Evolutionary conservation across 768 basidiomycete genomes (phyloP).

Genomic region (Trametes cingulata): DNA sequence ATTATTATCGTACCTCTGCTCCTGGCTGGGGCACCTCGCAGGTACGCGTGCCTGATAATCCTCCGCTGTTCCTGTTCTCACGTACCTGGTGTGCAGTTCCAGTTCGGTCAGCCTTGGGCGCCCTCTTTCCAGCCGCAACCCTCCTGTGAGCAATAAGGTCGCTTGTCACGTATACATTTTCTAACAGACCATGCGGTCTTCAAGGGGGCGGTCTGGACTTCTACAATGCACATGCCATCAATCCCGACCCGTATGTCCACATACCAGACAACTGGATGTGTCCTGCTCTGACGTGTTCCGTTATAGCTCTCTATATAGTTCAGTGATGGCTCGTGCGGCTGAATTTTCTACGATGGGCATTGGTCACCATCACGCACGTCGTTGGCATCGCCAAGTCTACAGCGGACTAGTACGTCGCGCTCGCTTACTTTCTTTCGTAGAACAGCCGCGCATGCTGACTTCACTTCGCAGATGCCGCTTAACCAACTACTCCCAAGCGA

Average conservation of each 20-base stretch:
- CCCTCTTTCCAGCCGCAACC: slow-evolving; percentile 47
- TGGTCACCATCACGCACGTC: slow-evolving; percentile 59
- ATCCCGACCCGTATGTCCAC: slow-evolving; percentile 55
- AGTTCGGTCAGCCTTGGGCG: slow-evolving; percentile 36
- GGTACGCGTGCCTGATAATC: slow-evolving; percentile 23
- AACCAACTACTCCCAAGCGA: slow-evolving; percentile 54
- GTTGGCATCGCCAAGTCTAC: slow-evolving; percentile 68
- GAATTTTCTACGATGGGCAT: slow-evolving; percentile 41
- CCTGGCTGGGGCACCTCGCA: slow-evolving; percentile 53
- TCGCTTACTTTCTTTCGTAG: background rate
- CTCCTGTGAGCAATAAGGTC: slow-evolving; percentile 56
- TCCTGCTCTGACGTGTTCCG: background rate
- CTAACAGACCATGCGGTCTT: background rate
- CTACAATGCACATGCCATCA: slow-evolving; percentile 60
- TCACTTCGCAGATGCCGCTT: slow-evolving; percentile 46
- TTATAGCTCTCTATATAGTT: slow-evolving; percentile 39
- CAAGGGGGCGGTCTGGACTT: slow-evolving; percentile 66
- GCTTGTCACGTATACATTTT: too few species aligned
- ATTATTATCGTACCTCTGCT: slow-evolving; percentile 25
- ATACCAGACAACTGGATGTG: too few species aligned
- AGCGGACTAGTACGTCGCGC: slow-evolving; percentile 48
- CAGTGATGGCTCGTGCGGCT: slow-evolving; percentile 34
- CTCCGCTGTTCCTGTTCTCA: background rate
- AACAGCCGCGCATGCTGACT: background rate
- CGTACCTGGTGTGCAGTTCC: slow-evolving; percentile 25